These are phyloP conservation scores for Phaeoacremonium minimum DNA, from an alignment of 2,329 filamentous ascomycete species.

Conservation along the genomic window DNA sequence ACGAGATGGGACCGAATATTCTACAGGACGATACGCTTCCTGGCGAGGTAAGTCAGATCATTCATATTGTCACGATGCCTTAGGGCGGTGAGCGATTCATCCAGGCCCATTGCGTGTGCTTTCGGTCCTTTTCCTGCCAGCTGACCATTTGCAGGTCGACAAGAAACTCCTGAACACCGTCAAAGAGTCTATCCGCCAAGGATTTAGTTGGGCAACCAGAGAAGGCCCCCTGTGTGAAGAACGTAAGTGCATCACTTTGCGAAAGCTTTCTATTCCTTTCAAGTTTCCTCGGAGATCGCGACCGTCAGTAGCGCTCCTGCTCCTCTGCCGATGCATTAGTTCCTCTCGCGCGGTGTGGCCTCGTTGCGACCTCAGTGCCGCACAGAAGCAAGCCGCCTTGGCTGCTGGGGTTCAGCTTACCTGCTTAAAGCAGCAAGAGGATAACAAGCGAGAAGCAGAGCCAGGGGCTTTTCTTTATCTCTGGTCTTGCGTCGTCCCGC, in stretches of 20 bases:
- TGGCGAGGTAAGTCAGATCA: slow-evolving; percentile 60
- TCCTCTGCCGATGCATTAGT: slow-evolving; percentile 6
- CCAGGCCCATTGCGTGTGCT: neutral
- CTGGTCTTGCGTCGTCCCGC: too few species aligned
- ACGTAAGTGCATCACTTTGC: slow-evolving; percentile 62
- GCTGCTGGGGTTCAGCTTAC: neutral
- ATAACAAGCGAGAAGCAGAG: too few species aligned
- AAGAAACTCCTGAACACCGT: slow-evolving; percentile 85
- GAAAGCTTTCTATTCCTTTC: slow-evolving; percentile 14
- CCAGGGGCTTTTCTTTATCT: neutral
- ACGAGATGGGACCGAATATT: slow-evolving; percentile 92
- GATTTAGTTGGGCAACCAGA: slow-evolving; percentile 92
- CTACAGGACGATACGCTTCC: slow-evolving; percentile 94
- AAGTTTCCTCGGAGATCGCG: neutral
- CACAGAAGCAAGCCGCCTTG: neutral
- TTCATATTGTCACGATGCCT: neutral
- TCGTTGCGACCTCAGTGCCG: neutral
- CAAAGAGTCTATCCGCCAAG: slow-evolving; percentile 88
- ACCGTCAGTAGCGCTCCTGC: slow-evolving; percentile 5
- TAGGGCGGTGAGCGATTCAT: neutral
- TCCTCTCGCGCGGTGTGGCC: neutral
- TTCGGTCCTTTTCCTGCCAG: neutral
- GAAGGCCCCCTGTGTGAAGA: slow-evolving; percentile 98
- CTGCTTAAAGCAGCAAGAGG: neutral
- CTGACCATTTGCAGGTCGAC: slow-evolving; percentile 59